phyloP scores from a whole-genome alignment of 768 basidiomycete species.

The Tulasnella sp. region DNA sequence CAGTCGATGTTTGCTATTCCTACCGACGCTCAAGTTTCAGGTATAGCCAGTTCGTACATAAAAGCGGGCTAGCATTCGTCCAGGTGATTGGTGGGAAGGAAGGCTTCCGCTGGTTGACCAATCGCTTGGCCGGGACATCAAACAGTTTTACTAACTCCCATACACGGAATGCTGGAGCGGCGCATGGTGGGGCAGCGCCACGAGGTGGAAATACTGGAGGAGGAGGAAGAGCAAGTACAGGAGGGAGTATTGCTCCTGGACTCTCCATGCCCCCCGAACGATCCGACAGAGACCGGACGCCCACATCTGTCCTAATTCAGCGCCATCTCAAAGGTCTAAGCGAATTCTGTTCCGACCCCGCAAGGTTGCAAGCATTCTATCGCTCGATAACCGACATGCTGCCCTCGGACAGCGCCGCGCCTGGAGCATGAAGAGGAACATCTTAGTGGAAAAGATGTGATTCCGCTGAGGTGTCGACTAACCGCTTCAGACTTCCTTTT shows the following conservation, averaged over 20 bases:
- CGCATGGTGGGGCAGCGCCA: background rate
- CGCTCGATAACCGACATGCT: constrained; percentile 61
- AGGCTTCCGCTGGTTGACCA: constrained; percentile 87
- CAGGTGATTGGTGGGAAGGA: constrained; percentile 75
- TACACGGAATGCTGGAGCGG: background rate
- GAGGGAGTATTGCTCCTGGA: constrained; percentile 31
- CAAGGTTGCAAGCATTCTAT: constrained; percentile 61
- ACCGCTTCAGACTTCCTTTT: background rate
- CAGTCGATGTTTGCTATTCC: constrained; percentile 81
- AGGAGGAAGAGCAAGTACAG: constrained; percentile 50
- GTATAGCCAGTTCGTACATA: constrained; percentile 90
- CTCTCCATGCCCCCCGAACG: constrained; percentile 35
- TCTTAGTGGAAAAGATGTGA: background rate
- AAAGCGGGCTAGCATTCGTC: constrained; percentile 82
- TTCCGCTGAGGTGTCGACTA: background rate
- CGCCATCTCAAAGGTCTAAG: constrained; percentile 44
- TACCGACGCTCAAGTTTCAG: constrained; percentile 76
- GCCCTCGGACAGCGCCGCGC: constrained; percentile 31
- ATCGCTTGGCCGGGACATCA: constrained; percentile 67
- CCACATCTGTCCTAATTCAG: constrained; percentile 37
- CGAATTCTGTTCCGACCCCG: constrained; percentile 61
- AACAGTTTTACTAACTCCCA: constrained; percentile 15
- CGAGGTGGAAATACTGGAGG: constrained; percentile 38
- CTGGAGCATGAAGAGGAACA: background rate
- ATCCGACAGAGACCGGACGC: constrained; percentile 54